phyloP scores from a whole-genome alignment of 768 basidiomycete genomes.

The Termitomyces bulborhizus region DNA sequence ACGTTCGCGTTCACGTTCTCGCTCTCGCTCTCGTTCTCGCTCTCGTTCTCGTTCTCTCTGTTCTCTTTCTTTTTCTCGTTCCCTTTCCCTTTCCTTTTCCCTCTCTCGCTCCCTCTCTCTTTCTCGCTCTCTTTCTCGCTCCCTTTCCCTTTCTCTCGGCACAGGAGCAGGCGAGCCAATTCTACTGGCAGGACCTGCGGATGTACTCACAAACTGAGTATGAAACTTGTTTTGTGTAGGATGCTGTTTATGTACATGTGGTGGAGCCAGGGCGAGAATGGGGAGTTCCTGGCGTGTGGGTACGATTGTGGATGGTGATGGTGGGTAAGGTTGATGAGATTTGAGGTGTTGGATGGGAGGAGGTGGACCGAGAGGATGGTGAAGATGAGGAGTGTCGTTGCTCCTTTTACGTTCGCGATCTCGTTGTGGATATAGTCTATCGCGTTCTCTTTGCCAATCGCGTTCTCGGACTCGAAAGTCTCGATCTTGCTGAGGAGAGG shows the following conservation, averaged over 20 bases:
- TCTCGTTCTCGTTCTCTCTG: neutral
- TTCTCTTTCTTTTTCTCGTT: neutral
- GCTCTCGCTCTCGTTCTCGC: neutral
- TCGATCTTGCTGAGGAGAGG: too few species aligned
- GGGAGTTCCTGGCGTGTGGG: slow-evolving; percentile 4
- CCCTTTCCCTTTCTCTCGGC: slow-evolving; percentile 4
- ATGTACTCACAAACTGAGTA: slow-evolving; percentile 19
- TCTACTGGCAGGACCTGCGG: slow-evolving; percentile 5
- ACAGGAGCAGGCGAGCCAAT: slow-evolving; percentile 16
- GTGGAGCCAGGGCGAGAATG: slow-evolving; percentile 4
- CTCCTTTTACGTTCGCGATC: neutral
- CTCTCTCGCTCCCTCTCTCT: slow-evolving; percentile 2
- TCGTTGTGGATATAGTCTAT: neutral
- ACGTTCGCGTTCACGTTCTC: neutral
- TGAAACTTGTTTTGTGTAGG: slow-evolving; percentile 22
- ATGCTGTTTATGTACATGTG: slow-evolving; percentile 19
- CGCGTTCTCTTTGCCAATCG: neutral
- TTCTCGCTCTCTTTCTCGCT: slow-evolving; percentile 5
- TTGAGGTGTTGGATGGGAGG: neutral
- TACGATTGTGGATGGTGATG: neutral
- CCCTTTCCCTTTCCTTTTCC: neutral
- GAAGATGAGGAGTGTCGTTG: neutral
- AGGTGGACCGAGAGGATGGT: too few species aligned
- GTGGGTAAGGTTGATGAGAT: neutral
- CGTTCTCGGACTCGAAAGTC: neutral